Conservation (phyloP, 192 early-diverging fungal genomes). For the Umbelopsis ramanniana region DNA sequence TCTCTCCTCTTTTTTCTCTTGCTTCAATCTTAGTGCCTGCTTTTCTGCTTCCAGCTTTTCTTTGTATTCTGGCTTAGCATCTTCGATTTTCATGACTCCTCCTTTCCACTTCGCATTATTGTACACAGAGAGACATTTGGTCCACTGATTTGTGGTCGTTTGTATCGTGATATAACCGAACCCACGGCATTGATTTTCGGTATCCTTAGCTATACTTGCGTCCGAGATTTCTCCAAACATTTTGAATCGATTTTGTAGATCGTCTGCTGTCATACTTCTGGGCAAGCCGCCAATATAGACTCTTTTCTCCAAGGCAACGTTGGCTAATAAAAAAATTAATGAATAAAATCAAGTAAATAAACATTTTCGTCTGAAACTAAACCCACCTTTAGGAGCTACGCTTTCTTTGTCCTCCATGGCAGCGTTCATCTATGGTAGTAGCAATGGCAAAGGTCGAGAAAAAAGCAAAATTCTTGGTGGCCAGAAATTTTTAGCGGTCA, state of each 20-base stretch:
- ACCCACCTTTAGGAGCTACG: conserved; percentile 1
- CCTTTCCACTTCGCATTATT: conserved; percentile 89
- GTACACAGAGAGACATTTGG: conserved; percentile 70
- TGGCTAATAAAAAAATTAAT: neutral
- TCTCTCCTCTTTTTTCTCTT: conserved; percentile 46
- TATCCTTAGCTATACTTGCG: conserved; percentile 56
- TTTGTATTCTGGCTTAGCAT: conserved; percentile 78
- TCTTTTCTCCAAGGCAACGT: conserved; percentile 52
- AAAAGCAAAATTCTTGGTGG: neutral
- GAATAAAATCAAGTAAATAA: neutral
- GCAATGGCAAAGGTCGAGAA: neutral
- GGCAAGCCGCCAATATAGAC: conserved; percentile 81
- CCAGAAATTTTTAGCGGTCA: conserved; percentile 9
- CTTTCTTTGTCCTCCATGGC: neutral
- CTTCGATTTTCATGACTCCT: conserved; percentile 72
- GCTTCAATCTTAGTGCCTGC: conserved; percentile 44
- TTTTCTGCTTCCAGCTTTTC: conserved; percentile 49
- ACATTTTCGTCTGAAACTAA: neutral
- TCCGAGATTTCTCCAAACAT: conserved; percentile 68
- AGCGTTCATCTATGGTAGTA: neutral
- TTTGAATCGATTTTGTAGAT: conserved; percentile 69
- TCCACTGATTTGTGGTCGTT: conserved; percentile 68
- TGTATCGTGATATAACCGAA: conserved; percentile 76
- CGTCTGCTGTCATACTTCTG: conserved; percentile 53
- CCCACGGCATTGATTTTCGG: conserved; percentile 59